A percentile compares a stretch with the other conserved stretches of the same genome.
phyloP scores from a whole-genome alignment of 192 early-diverging fungal species.

The Coemansia sp. region DNA sequence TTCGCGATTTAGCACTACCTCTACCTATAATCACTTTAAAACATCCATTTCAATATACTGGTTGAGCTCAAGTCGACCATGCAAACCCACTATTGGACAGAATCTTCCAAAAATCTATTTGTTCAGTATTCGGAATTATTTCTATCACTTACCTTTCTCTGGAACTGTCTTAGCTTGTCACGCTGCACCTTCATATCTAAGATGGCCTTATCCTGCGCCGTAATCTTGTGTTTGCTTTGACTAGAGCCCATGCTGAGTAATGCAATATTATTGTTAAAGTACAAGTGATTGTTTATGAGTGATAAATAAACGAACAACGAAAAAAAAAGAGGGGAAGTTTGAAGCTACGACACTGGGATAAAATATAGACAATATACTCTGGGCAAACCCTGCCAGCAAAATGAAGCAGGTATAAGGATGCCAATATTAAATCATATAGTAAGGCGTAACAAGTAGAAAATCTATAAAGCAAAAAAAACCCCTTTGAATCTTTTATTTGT shows the following conservation, averaged over 20 bases:
- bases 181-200: conserved; percentile 94
- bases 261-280: conserved; percentile 1
- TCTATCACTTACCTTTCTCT: conserved; percentile 69
- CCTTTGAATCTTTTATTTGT: too few species aligned
- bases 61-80: too few species aligned
- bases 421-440: too few species aligned
- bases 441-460: too few species aligned
- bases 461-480: too few species aligned
- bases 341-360: too few species aligned
- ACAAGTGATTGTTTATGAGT: not conserved
- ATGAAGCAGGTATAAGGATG: too few species aligned
- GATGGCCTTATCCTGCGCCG: conserved; percentile 88
- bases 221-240: conserved; percentile 65
- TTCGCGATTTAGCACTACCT: conserved; percentile 79
- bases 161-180: conserved; percentile 90
- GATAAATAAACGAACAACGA: not conserved
- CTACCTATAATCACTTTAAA: conserved; percentile 56
- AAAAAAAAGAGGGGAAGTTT: not conserved
- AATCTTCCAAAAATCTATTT: too few species aligned
- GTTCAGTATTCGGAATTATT: not conserved
- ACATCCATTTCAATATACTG: not conserved
- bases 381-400: too few species aligned
- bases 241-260: conserved; percentile 51
- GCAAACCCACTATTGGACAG: too few species aligned
- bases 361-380: too few species aligned